Percentiles rank a stretch among this genome's conserved stretches.
These are phyloP conservation scores for Ogataea methylovora DNA, from an alignment of 805 yeast species.

Conservation along the genomic window DNA sequence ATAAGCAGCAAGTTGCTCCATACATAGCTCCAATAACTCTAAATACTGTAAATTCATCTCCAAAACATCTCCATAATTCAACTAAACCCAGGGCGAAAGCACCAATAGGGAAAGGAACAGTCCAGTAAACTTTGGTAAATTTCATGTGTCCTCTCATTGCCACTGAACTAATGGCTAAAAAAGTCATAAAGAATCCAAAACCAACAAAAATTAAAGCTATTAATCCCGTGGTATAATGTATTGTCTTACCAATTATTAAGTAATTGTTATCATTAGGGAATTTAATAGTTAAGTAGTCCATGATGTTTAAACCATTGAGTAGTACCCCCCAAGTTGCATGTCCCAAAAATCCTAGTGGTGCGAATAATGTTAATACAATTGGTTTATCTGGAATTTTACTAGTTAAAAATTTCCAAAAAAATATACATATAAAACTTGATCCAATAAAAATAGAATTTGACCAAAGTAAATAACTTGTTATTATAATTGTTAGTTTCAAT, in stretches of 20 bases:
- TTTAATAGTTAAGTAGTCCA: constrained; percentile 7
- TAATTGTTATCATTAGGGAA: constrained; percentile 2
- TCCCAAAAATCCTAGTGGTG: constrained; percentile 79
- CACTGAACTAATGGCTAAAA: constrained; percentile 31
- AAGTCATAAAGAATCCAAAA: constrained; percentile 29
- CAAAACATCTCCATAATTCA: constrained; percentile 39
- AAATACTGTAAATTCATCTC: constrained; percentile 38
- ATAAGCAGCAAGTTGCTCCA: constrained; percentile 40
- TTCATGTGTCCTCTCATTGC: constrained; percentile 18
- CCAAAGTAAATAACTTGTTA: constrained; percentile 55
- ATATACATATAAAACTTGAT: constrained; percentile 44
- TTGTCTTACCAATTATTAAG: constrained; percentile 4
- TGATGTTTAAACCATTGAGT: constrained; percentile 17
- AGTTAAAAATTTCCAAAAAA: constrained; percentile 51
- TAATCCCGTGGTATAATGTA: constrained; percentile 7
- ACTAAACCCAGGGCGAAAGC: constrained; percentile 59
- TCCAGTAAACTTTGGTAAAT: constrained; percentile 54
- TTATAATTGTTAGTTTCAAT: constrained; percentile 44
- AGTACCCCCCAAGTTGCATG: constrained; percentile 70
- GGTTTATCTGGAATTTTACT: constrained; percentile 49
- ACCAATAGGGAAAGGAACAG: constrained; percentile 81
- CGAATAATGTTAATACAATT: constrained; percentile 51
- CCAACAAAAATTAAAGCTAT: constrained; percentile 11
- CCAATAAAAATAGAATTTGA: constrained; percentile 62
- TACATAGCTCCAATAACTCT: constrained; percentile 56